Evolutionary conservation across 2,329 filamentous ascomycete species (phyloP).

Genomic region (Exophiala aquamarina): DNA sequence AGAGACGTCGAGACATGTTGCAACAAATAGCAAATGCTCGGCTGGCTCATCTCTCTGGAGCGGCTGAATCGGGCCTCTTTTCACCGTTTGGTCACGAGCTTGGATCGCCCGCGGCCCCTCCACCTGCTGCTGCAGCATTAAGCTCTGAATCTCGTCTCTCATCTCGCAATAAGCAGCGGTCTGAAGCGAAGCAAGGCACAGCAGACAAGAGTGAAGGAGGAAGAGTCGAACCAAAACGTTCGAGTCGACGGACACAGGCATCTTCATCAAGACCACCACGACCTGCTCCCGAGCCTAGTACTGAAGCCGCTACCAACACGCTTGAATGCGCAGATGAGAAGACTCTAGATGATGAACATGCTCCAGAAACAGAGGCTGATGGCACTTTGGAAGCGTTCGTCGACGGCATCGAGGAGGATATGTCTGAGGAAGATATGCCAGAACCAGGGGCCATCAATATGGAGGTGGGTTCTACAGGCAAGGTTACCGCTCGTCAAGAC

Average conservation of each 20-base stretch:
- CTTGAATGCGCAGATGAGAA: constrained; percentile 93
- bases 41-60: constrained; percentile 52
- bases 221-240: constrained; percentile 55
- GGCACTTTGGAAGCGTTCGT: constrained; percentile 79
- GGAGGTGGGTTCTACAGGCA: constrained; percentile 81
- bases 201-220: constrained; percentile 34
- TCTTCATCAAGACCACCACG: constrained; percentile 53
- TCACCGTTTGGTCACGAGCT: constrained; percentile 28
- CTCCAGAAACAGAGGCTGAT: constrained; percentile 53
- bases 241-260: constrained; percentile 59
- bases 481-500: constrained; percentile 86
- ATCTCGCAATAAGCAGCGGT: constrained; percentile 33
- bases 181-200: constrained; percentile 13
- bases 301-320: constrained; percentile 65
- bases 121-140: constrained; percentile 32
- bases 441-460: constrained; percentile 88
- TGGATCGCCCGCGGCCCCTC: constrained; percentile 13
- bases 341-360: constrained; percentile 72
- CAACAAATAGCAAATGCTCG: constrained; percentile 73
- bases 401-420: constrained; percentile 84
- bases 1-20: constrained; percentile 61
- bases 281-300: constrained; percentile 56
- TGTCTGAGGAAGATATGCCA: constrained; percentile 70
- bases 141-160: constrained; percentile 45
- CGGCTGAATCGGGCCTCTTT: constrained; percentile 31